Evolutionary conservation across 2,329 filamentous ascomycete species (phyloP).

Genomic region (Cytospora paraplurivora): DNA sequence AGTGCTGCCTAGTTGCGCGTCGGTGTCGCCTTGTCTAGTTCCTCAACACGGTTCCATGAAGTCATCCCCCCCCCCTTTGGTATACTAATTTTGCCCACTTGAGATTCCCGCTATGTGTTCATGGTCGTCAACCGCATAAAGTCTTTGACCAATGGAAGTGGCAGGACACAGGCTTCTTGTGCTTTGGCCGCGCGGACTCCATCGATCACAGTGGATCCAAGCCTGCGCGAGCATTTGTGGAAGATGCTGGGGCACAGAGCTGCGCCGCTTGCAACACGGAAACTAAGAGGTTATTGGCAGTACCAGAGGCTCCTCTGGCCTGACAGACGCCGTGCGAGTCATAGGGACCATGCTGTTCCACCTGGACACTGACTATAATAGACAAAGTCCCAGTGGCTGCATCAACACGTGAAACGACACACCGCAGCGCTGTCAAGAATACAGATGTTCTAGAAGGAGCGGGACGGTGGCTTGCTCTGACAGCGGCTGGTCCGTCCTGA

Average conservation of each 20-base stretch:
- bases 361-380: background rate
- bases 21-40: too few species aligned
- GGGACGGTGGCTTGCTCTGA: background rate
- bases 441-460: background rate
- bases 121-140: conserved; percentile 7
- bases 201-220: conserved; percentile 1
- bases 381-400: background rate
- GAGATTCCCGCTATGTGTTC: conserved; percentile 2
- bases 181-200: conserved; percentile 9
- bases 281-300: background rate
- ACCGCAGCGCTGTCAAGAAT: background rate
- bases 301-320: background rate
- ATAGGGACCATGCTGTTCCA: background rate
- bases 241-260: background rate
- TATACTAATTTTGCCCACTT: conserved; percentile 1
- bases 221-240: background rate
- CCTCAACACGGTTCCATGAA: background rate
- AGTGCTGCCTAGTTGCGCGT: too few species aligned
- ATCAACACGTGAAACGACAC: background rate
- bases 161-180: background rate
- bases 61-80: background rate
- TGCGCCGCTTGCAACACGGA: background rate
- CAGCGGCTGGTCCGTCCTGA: background rate
- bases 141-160: conserved; percentile 7
- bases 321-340: background rate